phyloP scores from a whole-genome alignment of 1,284 basidiomycete genomes.

The Cryptococcus wingfieldii region DNA sequence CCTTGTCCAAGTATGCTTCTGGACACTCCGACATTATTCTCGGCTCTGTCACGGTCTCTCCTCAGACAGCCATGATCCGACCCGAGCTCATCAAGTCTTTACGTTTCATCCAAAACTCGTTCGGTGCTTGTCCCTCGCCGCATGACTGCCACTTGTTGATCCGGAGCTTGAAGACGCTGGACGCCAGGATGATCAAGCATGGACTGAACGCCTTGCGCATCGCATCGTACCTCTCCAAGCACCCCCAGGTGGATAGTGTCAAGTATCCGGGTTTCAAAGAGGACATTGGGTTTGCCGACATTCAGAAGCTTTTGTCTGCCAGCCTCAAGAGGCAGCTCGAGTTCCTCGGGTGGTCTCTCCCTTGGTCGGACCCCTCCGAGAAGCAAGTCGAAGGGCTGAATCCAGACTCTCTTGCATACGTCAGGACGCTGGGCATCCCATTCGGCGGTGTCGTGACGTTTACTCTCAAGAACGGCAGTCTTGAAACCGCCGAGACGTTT shows the following conservation, averaged over 20 bases:
- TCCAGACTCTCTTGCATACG: slow-evolving; percentile 17
- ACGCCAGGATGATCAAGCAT: slow-evolving; percentile 80
- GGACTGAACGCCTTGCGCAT: slow-evolving; percentile 76
- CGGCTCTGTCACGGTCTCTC: slow-evolving; percentile 66
- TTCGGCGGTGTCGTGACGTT: slow-evolving; percentile 61
- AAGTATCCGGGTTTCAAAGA: slow-evolving; percentile 77
- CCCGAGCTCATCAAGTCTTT: slow-evolving; percentile 51
- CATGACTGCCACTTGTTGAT: slow-evolving; percentile 90
- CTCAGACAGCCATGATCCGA: slow-evolving; percentile 8
- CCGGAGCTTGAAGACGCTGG: slow-evolving; percentile 85
- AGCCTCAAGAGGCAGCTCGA: slow-evolving; percentile 68
- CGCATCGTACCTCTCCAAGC: slow-evolving; percentile 60
- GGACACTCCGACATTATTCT: slow-evolving; percentile 90
- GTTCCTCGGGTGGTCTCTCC: slow-evolving; percentile 45
- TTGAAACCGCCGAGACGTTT: slow-evolving; percentile 53
- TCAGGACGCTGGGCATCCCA: slow-evolving; percentile 57
- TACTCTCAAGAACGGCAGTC: slow-evolving; percentile 56
- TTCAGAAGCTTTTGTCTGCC: slow-evolving; percentile 59
- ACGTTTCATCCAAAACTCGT: slow-evolving; percentile 85
- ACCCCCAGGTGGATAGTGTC: slow-evolving; percentile 63
- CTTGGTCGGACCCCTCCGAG: slow-evolving; percentile 18
- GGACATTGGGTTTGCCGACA: slow-evolving; percentile 60
- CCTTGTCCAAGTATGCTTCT: slow-evolving; percentile 86
- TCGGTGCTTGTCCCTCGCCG: slow-evolving; percentile 80
- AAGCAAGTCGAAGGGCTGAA: slow-evolving; percentile 21